Base-by-base conservation (phyloP, 1,284 basidiomycete species). In the Papiliotrema terrestris region DNA sequence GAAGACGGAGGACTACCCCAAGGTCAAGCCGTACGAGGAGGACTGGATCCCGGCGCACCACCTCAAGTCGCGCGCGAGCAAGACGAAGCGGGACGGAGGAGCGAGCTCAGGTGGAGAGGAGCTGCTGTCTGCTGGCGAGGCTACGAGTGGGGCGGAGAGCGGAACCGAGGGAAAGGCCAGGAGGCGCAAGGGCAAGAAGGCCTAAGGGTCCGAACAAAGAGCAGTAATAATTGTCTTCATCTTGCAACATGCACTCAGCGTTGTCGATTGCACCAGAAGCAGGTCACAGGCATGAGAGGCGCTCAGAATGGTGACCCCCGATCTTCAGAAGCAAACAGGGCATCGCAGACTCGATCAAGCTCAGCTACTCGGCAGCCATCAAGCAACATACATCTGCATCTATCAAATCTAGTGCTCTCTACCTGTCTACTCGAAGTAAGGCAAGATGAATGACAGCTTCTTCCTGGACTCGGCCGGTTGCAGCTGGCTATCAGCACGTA, bases 31-130 rank as follows among this genome's bases (percentile, higher is more conserved):
- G 49, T 92, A 92, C 66, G 84, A 91, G 67, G 89, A 93, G 71
- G 90, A 93, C 68, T 94, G 91, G 91, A 93, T 94, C 66, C 91
- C 91, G 17, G 86, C 86, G 63, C 86, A 90, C 66, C 89, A 92
- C 66, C 78, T 91, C 60, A 86, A 84, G 78, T 87, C 54, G 51
- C 59, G 62, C 48, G 47, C 52, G 45, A 57, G 54, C 47, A 67
- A 88, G 75, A 60, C 78, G 37, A 87, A 84, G 74, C 67, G 58
- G 54, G 74, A 75, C 51, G 58, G 44, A 5, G 61, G 57, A 23
- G 59, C 49, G 9, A 63, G 61, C 32, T 61, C 61, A 20, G 67
- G 59, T 9, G 70, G 65, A 19, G 68, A 67, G 49, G 68, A 63
- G n/a, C 56, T 69, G 25, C 62, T 62, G 5, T 64, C 61, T 43